Base-by-base conservation (phyloP, 805 yeast species). In the Starmerella roubikii region DNA sequence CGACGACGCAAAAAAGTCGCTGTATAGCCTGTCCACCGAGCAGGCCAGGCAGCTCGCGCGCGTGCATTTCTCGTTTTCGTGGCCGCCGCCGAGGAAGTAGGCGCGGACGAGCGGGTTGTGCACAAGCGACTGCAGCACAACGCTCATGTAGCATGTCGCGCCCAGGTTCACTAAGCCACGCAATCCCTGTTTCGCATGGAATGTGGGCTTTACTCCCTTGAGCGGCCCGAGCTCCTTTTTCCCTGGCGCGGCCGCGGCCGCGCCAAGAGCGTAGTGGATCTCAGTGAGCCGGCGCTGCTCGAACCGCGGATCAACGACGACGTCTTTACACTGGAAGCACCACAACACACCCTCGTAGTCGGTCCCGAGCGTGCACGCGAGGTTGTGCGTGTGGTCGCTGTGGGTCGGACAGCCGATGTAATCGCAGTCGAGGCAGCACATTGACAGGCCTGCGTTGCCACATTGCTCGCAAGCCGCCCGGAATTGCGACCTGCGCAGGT, bases 111-210 rank as follows among this genome's bases (percentile, higher is more conserved):
- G 67, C 6, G 98, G 97, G 54, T 91, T 91, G 57, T 91, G 98
- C 31, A 91, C 65, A 37, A 88, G 61, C 0, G 93, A 74, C 61
- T 91, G 99, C 30, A 91, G 60, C n/a, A 86, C 74, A 27, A 88
- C 79, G 49, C 94, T 81, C 83, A 91, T 88, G 62, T 84, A 91
- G 62, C 99, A 91, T 0, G 98, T 91, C 0, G 98, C 81, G 0
- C 99, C 99, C 76, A 88, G 74, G 57, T 88, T 88, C 37, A 84
- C 76, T 49, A 91, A 72, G 3, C 98, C 98, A 37, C 80, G 70
- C 17, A 91, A 62, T 0, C 96, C 97, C n/a, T 76, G 69, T 5
- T 73, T 65, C 1, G 86, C 78, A 37, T 68, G 69, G 49, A 64
- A 47, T 3, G 83, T 81, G 19, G 37, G 29, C 7, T 30, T 29